These are phyloP conservation scores for Claviceps purpurea DNA, from an alignment of 2,329 filamentous ascomycete genomes.

Conservation along the genomic window DNA sequence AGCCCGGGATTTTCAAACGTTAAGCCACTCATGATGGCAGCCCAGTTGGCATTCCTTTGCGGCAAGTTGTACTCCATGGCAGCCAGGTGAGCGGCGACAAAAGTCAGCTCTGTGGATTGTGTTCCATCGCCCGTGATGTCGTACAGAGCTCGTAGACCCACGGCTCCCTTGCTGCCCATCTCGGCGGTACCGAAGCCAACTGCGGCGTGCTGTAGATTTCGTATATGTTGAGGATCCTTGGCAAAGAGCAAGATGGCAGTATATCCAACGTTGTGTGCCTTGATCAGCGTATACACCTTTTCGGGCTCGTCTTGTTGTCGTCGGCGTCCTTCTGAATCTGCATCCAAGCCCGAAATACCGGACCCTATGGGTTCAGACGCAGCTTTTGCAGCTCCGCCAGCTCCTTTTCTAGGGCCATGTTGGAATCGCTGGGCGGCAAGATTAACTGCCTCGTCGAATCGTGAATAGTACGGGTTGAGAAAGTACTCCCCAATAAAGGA, in stretches of 20 bases:
- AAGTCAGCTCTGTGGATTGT: conserved; percentile 54
- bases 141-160: conserved; percentile 62
- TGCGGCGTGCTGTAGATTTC: conserved; percentile 59
- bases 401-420: conserved; percentile 7
- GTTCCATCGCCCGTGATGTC: conserved; percentile 13
- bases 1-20: conserved; percentile 52
- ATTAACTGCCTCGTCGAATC: conserved; percentile 58
- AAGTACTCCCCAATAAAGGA: conserved; percentile 77
- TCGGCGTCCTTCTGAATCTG: background rate
- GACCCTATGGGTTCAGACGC: conserved; percentile 7
- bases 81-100: conserved; percentile 78
- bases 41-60: conserved; percentile 78
- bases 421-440: conserved; percentile 41
- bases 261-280: conserved; percentile 69
- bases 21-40: conserved; percentile 63
- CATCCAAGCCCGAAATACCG: conserved; percentile 2
- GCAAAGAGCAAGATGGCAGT: conserved; percentile 81
- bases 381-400: background rate
- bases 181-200: conserved; percentile 74
- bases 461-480: conserved; percentile 60
- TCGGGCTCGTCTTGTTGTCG: conserved; percentile 9
- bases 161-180: conserved; percentile 93
- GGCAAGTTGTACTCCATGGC: conserved; percentile 71
- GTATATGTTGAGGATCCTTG: conserved; percentile 45
- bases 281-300: conserved; percentile 53